phyloP scores from a whole-genome alignment of 345 rosid genomes.

The Streptanthus diversifolius region DNA sequence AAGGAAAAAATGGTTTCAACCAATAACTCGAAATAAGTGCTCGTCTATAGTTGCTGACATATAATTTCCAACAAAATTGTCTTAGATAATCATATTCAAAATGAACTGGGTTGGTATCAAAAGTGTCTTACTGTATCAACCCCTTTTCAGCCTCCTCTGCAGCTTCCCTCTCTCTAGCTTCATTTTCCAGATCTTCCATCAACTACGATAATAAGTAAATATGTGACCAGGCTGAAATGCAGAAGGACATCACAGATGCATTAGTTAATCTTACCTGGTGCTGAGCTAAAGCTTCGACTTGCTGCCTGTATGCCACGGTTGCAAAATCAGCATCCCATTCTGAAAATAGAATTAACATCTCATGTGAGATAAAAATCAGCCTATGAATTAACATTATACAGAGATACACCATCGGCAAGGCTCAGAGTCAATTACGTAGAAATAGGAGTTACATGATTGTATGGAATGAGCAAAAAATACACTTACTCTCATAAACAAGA shows the following conservation, averaged over 20 bases:
- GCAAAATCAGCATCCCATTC: constrained; percentile 99
- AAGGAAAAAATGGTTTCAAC: constrained; percentile 27
- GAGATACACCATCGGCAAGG: not conserved
- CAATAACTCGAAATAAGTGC: not conserved
- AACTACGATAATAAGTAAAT: constrained; percentile 48
- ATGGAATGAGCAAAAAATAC: constrained; percentile 7
- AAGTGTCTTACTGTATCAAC: constrained; percentile 57
- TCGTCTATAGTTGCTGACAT: not conserved
- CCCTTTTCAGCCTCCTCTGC: constrained; percentile 49
- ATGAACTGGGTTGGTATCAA: constrained; percentile 18
- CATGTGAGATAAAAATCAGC: constrained; percentile 11
- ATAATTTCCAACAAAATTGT: constrained; percentile 6
- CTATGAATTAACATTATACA: constrained; percentile 4
- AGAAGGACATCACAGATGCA: constrained; percentile 2
- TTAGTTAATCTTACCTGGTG: constrained; percentile 63
- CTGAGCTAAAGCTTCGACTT: constrained; percentile 90
- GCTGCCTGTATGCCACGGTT: constrained; percentile 97
- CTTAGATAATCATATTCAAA: constrained; percentile 16
- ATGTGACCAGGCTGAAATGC: constrained; percentile 16
- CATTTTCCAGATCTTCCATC: constrained; percentile 89
- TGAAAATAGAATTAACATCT: constrained; percentile 33
- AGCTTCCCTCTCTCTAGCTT: constrained; percentile 80
- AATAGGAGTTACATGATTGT: not conserved
- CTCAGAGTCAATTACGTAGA: constrained; percentile 2
- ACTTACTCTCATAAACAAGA: constrained; percentile 93